A percentile compares a stretch with the other conserved stretches of the same genome.
Conservation (phyloP, 2,329 filamentous ascomycete species). For the Penicillium corylophilum region DNA sequence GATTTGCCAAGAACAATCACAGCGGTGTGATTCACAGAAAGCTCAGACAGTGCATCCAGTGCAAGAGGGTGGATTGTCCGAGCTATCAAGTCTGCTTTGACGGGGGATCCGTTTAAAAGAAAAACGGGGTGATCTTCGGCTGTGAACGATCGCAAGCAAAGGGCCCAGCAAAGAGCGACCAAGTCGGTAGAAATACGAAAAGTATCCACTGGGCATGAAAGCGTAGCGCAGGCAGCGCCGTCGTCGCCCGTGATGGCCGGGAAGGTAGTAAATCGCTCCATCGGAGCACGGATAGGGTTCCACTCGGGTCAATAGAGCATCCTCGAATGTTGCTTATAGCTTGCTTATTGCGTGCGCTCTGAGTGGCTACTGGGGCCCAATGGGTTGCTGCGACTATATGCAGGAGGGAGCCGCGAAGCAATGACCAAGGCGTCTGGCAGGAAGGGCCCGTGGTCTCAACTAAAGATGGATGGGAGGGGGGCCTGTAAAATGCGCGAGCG, state of each 20-base stretch:
- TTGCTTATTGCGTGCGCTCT: constrained; percentile 18
- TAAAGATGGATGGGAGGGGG: neutral
- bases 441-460: constrained; percentile 6
- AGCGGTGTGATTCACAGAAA: constrained; percentile 23
- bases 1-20: constrained; percentile 23
- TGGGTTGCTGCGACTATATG: constrained; percentile 5
- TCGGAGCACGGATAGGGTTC: constrained; percentile 3
- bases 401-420: constrained; percentile 13
- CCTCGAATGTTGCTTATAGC: constrained; percentile 15
- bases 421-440: constrained; percentile 4
- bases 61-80: constrained; percentile 17
- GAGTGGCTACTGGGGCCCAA: constrained; percentile 16
- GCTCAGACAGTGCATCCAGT: constrained; percentile 11
- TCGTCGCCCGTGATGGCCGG: constrained; percentile 17
- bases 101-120: constrained; percentile 25
- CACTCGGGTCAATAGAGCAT: constrained; percentile 12
- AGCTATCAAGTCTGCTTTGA: constrained; percentile 26
- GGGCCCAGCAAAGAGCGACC: constrained; percentile 30
- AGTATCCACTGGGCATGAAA: constrained; percentile 19
- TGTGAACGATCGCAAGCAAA: constrained; percentile 31
- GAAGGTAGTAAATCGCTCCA: constrained; percentile 28
- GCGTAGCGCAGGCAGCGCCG: constrained; percentile 11
- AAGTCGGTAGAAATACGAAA: constrained; percentile 18
- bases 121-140: constrained; percentile 35
- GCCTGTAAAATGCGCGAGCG: constrained; percentile 1